Evolutionary conservation across 164 flowering plant genomes (phyloP).

Genomic region (Litsea cubeba): DNA sequence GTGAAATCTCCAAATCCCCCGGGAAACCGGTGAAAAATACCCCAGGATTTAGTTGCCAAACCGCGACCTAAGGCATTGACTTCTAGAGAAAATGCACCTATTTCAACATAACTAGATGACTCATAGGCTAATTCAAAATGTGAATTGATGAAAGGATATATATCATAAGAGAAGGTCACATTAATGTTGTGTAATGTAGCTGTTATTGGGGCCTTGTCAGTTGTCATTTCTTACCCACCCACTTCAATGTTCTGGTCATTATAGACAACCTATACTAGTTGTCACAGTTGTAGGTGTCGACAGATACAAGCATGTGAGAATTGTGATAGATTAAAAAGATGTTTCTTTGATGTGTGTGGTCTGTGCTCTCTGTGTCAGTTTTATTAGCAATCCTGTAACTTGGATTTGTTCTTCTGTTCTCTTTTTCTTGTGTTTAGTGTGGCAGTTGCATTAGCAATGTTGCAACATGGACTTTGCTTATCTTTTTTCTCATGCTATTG

Average conservation of each 20-base stretch:
- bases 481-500: neutral
- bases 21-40: too few species aligned
- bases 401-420: neutral
- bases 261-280: too few species aligned
- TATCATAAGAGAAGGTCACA: too few species aligned
- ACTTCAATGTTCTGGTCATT: too few species aligned
- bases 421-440: too few species aligned
- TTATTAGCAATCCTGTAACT: neutral
- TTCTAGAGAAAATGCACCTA: neutral
- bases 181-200: too few species aligned
- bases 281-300: neutral
- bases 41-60: too few species aligned
- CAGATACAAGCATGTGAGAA: neutral
- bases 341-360: neutral
- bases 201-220: neutral
- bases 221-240: neutral
- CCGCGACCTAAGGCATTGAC: neutral
- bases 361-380: neutral
- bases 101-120: neutral
- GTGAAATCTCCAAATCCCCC: too few species aligned
- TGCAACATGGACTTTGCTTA: neutral
- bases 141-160: neutral
- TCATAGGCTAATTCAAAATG: neutral
- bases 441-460: neutral
- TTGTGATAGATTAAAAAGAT: neutral